Conservation (phyloP, 345 rosid genomes). For the Pelargonium nanum region DNA sequence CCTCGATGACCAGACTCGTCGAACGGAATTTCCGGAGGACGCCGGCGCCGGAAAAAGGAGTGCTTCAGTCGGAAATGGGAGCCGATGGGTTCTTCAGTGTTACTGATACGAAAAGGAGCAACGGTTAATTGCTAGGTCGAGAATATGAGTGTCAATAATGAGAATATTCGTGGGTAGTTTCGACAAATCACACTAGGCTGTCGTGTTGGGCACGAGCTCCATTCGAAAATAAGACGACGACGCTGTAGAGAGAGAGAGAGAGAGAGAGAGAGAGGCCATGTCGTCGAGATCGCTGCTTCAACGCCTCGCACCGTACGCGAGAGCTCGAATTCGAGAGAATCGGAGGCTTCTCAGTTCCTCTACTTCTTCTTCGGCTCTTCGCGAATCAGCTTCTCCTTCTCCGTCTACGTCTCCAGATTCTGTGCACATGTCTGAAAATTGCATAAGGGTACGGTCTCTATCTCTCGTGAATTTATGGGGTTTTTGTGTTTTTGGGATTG, state of each 20-base stretch:
- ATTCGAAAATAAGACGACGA: background rate
- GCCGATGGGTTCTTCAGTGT: background rate
- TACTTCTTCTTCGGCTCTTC: slow-evolving; percentile 49
- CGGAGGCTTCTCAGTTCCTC: slow-evolving; percentile 44
- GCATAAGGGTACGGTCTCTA: slow-evolving; percentile 39
- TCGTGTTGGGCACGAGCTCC: background rate
- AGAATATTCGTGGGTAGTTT: background rate
- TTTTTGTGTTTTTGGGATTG: too few relatives aligned
- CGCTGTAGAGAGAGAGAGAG: too few relatives aligned
- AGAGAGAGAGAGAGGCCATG: too few relatives aligned
- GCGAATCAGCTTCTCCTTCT: slow-evolving; percentile 29
- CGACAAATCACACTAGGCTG: background rate
- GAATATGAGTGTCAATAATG: background rate
- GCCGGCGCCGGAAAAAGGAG: background rate
- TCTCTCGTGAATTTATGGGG: too few relatives aligned
- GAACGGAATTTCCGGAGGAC: background rate
- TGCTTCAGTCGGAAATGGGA: background rate
- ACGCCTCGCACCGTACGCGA: slow-evolving; percentile 37
- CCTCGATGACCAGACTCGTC: background rate
- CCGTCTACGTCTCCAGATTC: slow-evolving; percentile 31
- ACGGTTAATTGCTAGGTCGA: background rate
- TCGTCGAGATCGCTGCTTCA: slow-evolving; percentile 54
- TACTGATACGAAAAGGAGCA: background rate
- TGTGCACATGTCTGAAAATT: slow-evolving; percentile 53
- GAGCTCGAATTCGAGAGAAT: slow-evolving; percentile 50